Evolutionary conservation across 2,329 filamentous ascomycete genomes (phyloP).

Genomic region (Ilyonectria mors-panacis): DNA sequence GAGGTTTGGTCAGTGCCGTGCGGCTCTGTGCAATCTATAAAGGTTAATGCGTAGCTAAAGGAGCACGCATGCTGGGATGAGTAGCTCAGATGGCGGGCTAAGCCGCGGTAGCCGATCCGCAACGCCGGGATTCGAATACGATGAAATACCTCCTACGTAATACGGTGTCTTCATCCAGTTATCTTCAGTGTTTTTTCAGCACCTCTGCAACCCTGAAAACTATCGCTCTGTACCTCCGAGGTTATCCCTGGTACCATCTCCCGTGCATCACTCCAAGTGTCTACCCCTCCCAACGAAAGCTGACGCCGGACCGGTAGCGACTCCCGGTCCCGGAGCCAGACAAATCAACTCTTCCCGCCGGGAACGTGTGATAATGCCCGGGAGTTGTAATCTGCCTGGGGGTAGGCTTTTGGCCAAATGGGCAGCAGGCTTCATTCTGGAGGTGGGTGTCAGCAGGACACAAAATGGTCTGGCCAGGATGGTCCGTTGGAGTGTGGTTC

Average conservation of each 20-base stretch:
- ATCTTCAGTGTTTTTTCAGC: not conserved
- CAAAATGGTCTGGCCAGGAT: constrained; percentile 20
- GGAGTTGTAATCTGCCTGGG: not conserved
- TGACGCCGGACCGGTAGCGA: constrained; percentile 2
- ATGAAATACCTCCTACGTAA: not conserved
- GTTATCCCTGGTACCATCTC: not conserved
- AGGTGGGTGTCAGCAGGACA: constrained; percentile 6
- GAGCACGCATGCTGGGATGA: not conserved
- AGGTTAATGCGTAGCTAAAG: not conserved
- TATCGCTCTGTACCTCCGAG: not conserved
- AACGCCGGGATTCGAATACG: not conserved
- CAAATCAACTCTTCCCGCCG: not conserved
- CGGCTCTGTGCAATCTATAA: not conserved
- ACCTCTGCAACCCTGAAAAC: not conserved
- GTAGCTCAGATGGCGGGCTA: not conserved
- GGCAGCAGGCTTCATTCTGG: not conserved
- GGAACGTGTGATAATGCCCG: not conserved
- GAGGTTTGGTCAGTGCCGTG: not conserved
- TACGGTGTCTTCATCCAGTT: not conserved
- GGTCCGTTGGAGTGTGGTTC: constrained; percentile 18
- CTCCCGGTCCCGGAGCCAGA: not conserved
- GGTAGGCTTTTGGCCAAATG: not conserved
- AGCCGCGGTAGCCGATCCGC: not conserved
- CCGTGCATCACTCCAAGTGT: not conserved
- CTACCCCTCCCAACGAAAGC: not conserved